Evolutionary conservation across 768 basidiomycete genomes (phyloP).

Genomic region (Daedaleopsis sinensis): DNA sequence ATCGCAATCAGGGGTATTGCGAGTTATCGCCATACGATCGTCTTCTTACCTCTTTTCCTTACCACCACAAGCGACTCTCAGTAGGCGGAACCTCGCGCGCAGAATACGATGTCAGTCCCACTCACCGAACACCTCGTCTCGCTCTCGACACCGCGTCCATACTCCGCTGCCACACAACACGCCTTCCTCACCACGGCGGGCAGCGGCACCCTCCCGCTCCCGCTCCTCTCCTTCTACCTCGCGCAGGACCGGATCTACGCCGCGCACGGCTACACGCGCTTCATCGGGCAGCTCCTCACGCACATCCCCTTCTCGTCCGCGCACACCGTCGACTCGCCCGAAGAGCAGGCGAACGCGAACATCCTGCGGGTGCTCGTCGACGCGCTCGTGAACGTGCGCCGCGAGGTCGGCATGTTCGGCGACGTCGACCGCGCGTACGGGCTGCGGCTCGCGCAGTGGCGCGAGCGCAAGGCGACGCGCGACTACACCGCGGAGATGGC

Average conservation of each 20-base stretch:
- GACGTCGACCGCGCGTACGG: conserved; percentile 46
- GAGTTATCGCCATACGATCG: neutral
- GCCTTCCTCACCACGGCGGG: conserved; percentile 65
- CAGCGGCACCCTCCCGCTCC: conserved; percentile 47
- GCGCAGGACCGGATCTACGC: conserved; percentile 78
- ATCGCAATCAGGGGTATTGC: neutral
- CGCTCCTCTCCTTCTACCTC: conserved; percentile 62
- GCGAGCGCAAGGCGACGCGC: conserved; percentile 60
- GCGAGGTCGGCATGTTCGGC: conserved; percentile 64
- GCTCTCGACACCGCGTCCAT: conserved; percentile 40
- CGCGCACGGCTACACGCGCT: conserved; percentile 71
- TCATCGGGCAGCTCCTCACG: conserved; percentile 66
- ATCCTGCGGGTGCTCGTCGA: conserved; percentile 53
- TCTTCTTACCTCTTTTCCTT: neutral
- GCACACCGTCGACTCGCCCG: conserved; percentile 33
- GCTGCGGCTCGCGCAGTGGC: conserved; percentile 52
- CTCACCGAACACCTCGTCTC: conserved; percentile 40
- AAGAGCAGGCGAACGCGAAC: conserved; percentile 40
- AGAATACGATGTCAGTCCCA: conserved; percentile 3
- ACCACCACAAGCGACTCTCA: no score
- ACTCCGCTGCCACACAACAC: conserved; percentile 53
- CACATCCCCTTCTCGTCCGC: conserved; percentile 53
- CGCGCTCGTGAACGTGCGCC: conserved; percentile 59
- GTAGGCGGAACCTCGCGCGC: no score
- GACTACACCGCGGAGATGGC: conserved; percentile 77